These are phyloP conservation scores for Dothistroma pini DNA, from an alignment of 2,329 filamentous ascomycete species.

Conservation along the genomic window DNA sequence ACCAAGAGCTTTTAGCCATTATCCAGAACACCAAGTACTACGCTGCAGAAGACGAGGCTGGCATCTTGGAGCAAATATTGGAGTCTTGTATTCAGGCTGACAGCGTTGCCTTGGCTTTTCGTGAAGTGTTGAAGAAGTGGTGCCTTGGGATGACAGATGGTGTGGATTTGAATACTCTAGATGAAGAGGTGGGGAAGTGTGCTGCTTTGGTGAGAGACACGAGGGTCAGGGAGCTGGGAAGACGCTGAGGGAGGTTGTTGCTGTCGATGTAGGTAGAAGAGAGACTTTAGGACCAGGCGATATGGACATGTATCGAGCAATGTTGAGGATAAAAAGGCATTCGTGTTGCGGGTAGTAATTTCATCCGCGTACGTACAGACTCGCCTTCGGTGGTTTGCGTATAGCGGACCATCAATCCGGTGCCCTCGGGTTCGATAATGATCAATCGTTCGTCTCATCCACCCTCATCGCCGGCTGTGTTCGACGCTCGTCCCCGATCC, in stretches of 20 bases:
- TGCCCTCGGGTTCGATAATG: too few species aligned
- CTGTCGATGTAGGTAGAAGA: not conserved
- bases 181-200: not conserved
- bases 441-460: not conserved
- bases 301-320: too few species aligned
- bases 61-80: not conserved
- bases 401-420: too few species aligned
- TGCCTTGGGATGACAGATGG: not conserved
- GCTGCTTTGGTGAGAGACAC: not conserved
- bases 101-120: not conserved
- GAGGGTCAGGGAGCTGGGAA: not conserved
- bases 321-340: too few species aligned
- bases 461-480: not conserved
- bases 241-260: not conserved
- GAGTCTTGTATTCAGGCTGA: not conserved
- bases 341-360: too few species aligned
- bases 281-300: not conserved
- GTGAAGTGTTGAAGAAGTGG: not conserved
- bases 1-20: not conserved
- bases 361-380: too few species aligned
- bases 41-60: not conserved
- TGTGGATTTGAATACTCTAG: not conserved
- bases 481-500: not conserved
- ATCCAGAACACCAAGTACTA: not conserved
- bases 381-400: too few species aligned